Evolutionary conservation across 139 green algal genomes (phyloP), one percentile per base, ranked within the genome.

Genomic region (Micromonas pusilla): DNA sequence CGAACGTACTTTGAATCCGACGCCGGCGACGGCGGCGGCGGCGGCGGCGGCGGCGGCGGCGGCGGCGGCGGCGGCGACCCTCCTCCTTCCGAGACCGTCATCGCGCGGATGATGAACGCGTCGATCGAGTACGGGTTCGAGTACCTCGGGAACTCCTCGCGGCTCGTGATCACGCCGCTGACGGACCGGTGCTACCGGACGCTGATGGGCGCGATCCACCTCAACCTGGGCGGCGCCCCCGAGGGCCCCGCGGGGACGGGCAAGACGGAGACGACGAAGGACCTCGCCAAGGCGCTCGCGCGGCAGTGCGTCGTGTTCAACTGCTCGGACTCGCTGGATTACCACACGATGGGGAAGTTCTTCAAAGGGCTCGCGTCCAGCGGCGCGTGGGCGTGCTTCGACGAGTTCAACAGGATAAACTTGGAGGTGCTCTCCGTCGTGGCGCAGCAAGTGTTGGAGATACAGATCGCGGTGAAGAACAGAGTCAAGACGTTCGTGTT

Each of bases 241-340:
- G 89, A 89, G 45, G 89, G 89, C 0, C 88, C 88, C 28, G 87
- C 86, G 19, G 88, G 88, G 3, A 79, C 79, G 0, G 79, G 79
- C 37, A 83, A 83, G 63, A 83, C 79, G 20, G 79, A 83, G 79
- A 83, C 79, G 4, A 83, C 79, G 39, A 83, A 83, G 79, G 79
- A 83, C 71, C 77, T 88, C 30, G 83, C 83, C 30, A 93, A 93
- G 84, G 89, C 89, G 21, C 85, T 93, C 57, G 89, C 89, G 53
- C 92, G 91, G 83, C 89, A 93, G 87, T 94, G 90, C 80, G 89
- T 96, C 39, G 90, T 96, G 19, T 96, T 96, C 85, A 96, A 96
- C 85, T 96, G 91, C 85, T 90, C 83, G 23, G 91, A 93, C 77
- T 86, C 86, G 5, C 83, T 96, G 26, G 91, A 96, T 76, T 93